phyloP scores from a whole-genome alignment of 169 alveolate species.

The Cystoisospora suis region DNA sequence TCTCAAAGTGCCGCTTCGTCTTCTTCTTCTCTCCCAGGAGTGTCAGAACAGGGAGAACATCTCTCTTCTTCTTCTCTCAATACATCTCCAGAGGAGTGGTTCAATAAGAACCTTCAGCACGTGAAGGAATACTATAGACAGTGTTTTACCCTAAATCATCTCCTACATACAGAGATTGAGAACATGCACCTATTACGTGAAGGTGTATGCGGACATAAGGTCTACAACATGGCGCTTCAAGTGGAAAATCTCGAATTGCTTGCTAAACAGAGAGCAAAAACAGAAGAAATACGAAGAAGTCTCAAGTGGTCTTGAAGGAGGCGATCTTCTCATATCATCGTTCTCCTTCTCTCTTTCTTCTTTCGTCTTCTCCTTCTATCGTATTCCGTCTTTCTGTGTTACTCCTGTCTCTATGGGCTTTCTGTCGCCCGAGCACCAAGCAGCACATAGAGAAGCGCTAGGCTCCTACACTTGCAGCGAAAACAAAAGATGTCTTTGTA shows the following conservation, averaged over 20 bases:
- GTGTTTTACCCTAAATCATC: background rate
- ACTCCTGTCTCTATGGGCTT: too few relatives aligned
- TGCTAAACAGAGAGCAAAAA: background rate
- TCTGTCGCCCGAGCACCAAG: too few relatives aligned
- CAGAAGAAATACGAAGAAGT: background rate
- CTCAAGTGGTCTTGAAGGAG: background rate
- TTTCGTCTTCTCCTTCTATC: too few relatives aligned
- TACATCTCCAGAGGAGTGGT: background rate
- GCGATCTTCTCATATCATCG: too few relatives aligned
- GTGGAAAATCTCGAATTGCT: slow-evolving; percentile 20
- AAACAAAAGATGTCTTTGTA: too few relatives aligned
- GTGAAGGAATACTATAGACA: background rate
- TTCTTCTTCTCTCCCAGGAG: background rate
- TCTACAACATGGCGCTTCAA: slow-evolving; percentile 16
- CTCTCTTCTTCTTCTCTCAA: background rate
- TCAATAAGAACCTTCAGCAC: background rate
- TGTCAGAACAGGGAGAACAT: background rate
- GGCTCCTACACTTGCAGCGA: too few relatives aligned
- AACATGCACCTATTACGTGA: background rate
- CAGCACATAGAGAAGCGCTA: too few relatives aligned
- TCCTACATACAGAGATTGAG: slow-evolving; percentile 3
- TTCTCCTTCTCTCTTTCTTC: too few relatives aligned
- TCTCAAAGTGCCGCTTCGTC: background rate
- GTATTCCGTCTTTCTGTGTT: too few relatives aligned
- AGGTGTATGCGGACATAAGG: slow-evolving; percentile 16